These are phyloP conservation scores for Gastrodia elata DNA, from an alignment of 106 monocot species.

Conservation along the genomic window DNA sequence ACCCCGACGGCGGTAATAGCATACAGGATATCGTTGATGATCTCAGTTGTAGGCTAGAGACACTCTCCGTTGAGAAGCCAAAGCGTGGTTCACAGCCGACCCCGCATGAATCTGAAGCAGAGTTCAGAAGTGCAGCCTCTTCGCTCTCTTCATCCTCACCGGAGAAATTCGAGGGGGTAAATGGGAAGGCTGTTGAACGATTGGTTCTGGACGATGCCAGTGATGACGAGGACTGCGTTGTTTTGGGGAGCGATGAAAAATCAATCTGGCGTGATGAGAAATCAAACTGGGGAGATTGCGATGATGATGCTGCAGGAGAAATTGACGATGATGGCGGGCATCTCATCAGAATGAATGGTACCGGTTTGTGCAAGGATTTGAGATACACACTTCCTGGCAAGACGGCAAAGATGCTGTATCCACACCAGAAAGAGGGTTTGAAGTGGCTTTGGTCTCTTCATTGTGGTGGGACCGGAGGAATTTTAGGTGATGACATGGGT, in stretches of 20 bases:
- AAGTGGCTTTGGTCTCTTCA: conserved; percentile 90
- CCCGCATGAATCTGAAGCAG: conserved; percentile 8
- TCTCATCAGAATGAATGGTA: conserved; percentile 25
- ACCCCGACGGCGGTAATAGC: conserved; percentile 16
- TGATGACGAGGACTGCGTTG: conserved; percentile 24
- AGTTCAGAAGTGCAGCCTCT: conserved; percentile 42
- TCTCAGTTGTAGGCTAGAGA: conserved; percentile 55
- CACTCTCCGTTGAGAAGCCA: conserved; percentile 62
- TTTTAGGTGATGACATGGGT: conserved; percentile 98
- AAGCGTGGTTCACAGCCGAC: conserved; percentile 9
- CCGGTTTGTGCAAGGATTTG: conserved; percentile 16
- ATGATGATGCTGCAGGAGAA: background rate
- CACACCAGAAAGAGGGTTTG: conserved; percentile 82
- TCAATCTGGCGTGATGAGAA: conserved; percentile 4
- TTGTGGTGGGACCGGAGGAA: conserved; percentile 68
- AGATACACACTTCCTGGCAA: conserved; percentile 35
- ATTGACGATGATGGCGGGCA: conserved; percentile 8
- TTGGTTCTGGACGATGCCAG: conserved; percentile 13
- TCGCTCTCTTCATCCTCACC: conserved; percentile 24
- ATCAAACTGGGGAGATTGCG: background rate
- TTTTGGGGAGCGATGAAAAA: conserved; percentile 11
- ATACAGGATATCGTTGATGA: conserved; percentile 64
- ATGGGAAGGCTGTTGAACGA: conserved; percentile 13
- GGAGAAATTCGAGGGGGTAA: background rate
- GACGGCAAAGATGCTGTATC: conserved; percentile 57